Percentiles rank a stretch among this genome's conserved stretches.
These are phyloP conservation scores for Teratosphaeria nubilosa DNA, from an alignment of 2,329 filamentous ascomycete species.

Conservation along the genomic window DNA sequence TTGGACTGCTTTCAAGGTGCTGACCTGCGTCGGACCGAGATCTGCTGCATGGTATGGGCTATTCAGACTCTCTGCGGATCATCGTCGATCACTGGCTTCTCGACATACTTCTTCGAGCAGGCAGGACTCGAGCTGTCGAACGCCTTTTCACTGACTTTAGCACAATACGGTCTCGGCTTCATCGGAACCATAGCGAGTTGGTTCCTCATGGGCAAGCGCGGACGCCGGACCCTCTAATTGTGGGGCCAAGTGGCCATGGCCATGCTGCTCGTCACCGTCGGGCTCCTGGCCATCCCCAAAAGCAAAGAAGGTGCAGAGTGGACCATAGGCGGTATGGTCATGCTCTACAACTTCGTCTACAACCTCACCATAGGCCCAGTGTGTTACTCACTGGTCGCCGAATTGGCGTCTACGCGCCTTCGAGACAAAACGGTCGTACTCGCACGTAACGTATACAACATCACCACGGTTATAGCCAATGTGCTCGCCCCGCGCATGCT, in stretches of 20 bases:
- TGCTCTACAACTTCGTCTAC: slow-evolving; percentile 23
- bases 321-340: slow-evolving; percentile 17
- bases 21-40: slow-evolving; percentile 38
- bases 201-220: slow-evolving; percentile 28
- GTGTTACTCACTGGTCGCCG: slow-evolving; percentile 21
- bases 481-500: slow-evolving; percentile 20
- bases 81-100: slow-evolving; percentile 24
- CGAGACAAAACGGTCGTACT: slow-evolving; percentile 21
- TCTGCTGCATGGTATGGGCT: slow-evolving; percentile 28
- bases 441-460: slow-evolving; percentile 21
- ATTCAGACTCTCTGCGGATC: slow-evolving; percentile 26
- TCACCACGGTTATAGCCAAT: slow-evolving; percentile 15
- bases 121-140: slow-evolving; percentile 27
- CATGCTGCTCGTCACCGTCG: slow-evolving; percentile 15
- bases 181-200: slow-evolving; percentile 20
- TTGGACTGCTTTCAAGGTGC: slow-evolving; percentile 43
- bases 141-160: slow-evolving; percentile 30
- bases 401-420: slow-evolving; percentile 20
- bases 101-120: slow-evolving; percentile 30
- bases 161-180: slow-evolving; percentile 17
- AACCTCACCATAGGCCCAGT: slow-evolving; percentile 22
- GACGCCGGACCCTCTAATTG: slow-evolving; percentile 32
- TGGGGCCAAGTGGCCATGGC: slow-evolving; percentile 15
- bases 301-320: slow-evolving; percentile 11
- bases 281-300: slow-evolving; percentile 7